Evolutionary conservation across 1,284 basidiomycete species (phyloP).

Genomic region (Ceraceosorus bombacis): DNA sequence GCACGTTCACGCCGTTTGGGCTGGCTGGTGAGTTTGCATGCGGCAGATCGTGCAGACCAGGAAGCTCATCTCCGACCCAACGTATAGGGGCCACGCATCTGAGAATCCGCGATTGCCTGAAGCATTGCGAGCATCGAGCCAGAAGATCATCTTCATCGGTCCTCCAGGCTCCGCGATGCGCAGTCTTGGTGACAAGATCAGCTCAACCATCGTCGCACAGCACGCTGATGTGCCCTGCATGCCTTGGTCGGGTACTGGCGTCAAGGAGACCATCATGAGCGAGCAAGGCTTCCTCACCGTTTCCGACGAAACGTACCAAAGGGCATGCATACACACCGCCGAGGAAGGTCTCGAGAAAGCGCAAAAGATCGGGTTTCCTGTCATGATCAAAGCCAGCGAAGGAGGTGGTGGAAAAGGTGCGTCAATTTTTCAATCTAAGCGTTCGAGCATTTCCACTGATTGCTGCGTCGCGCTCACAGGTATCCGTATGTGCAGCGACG

Average conservation of each 20-base stretch:
- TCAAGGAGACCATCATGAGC: conserved; percentile 78
- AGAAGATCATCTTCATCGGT: conserved; percentile 98
- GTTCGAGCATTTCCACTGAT: background rate
- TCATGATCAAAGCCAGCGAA: conserved; percentile 99
- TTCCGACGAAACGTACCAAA: conserved; percentile 78
- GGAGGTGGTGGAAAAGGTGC: conserved; percentile 94
- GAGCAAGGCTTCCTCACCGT: conserved; percentile 87
- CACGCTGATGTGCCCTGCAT: conserved; percentile 95
- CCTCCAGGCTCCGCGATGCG: conserved; percentile 98
- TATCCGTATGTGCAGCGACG: conserved; percentile 44
- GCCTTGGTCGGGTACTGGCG: conserved; percentile 96
- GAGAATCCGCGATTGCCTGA: conserved; percentile 99
- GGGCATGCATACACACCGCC: conserved; percentile 81
- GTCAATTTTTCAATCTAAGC: background rate
- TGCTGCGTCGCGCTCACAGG: conserved; percentile 4
- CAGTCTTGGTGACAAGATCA: conserved; percentile 98
- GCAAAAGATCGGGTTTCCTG: conserved; percentile 84
- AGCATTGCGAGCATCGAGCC: conserved; percentile 76
- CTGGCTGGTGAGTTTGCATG: conserved; percentile 67
- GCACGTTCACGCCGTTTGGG: conserved; percentile 98
- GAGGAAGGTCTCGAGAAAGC: conserved; percentile 80
- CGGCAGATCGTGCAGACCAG: background rate
- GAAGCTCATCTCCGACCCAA: background rate
- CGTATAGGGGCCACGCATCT: conserved; percentile 81
- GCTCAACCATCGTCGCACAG: conserved; percentile 97